phyloP scores from a whole-genome alignment of 1,139 yeast species.

The Debaryomyces psychrophilus region DNA sequence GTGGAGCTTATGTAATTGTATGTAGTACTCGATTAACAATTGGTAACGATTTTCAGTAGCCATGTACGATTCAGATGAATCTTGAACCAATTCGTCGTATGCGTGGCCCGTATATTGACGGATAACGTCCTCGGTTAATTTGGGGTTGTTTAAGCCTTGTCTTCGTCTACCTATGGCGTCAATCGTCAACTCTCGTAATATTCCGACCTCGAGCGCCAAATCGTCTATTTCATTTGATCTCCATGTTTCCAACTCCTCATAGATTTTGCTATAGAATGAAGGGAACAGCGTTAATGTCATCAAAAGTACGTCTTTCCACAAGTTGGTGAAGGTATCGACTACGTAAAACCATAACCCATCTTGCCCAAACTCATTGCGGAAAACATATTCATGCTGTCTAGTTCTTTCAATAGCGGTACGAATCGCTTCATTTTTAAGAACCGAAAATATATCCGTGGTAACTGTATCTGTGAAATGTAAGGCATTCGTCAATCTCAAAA shows the following conservation, averaged over 20 bases:
- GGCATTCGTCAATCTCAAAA: constrained; percentile 6
- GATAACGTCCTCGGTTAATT: background rate
- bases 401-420: constrained; percentile 23
- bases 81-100: background rate
- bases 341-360: constrained; percentile 16
- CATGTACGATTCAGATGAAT: constrained; percentile 1
- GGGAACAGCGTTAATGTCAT: constrained; percentile 26
- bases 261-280: constrained; percentile 19
- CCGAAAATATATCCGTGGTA: constrained; percentile 9
- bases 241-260: constrained; percentile 22
- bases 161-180: constrained; percentile 2
- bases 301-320: constrained; percentile 28
- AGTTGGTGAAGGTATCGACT: constrained; percentile 17
- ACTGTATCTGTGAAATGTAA: constrained; percentile 15
- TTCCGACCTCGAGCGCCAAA: constrained; percentile 14
- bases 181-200: constrained; percentile 4
- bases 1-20: constrained; percentile 6
- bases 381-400: constrained; percentile 29
- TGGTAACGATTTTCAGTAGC: constrained; percentile 4
- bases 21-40: constrained; percentile 3
- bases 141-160: background rate
- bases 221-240: constrained; percentile 24
- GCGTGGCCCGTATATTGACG: constrained; percentile 3
- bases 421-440: constrained; percentile 20
- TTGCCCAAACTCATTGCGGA: constrained; percentile 16